Evolutionary conservation across 352 stramenopile genomes (phyloP), one percentile per base, ranked within the genome.

Genomic region (Globisporangium recalcitrans): DNA sequence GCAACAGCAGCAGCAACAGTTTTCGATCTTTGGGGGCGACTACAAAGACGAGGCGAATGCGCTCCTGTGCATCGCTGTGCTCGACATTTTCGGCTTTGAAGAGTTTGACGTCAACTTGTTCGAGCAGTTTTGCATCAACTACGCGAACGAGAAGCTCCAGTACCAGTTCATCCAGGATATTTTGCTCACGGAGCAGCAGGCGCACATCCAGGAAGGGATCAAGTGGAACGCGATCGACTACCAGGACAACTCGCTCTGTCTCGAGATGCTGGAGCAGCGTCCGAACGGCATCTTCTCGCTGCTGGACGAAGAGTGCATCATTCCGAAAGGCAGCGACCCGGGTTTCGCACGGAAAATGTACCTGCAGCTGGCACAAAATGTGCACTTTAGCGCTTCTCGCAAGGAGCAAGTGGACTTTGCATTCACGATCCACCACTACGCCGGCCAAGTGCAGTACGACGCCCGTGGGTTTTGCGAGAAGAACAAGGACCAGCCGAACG

Each of bases 71-170:
- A 95, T 97, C 47, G 87, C 87, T 3, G 75, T 97, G 13, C 64
- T 97, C 26, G 89, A 97, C 70, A 96, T 97, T 36, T 97, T 97
- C 46, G 89, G 89, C 4, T 97, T 97, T 62, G 89, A 97, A 69
- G 81, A 87, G 58, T 96, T 97, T 61, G 71, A 88, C 3, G 58
- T 80, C 22, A 96, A 96, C 68, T 74, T 80, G 53, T 86, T 92
- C 44, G 82, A 91, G 46, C 84, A 93, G 54, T 85, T 92, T 29
- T 91, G 82, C 54, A 92, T 92, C 56, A 93, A 92, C 67, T 92
- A 86, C 55, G 74, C 77, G 19, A 93, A 93, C 60, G 83, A 93
- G 69, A 89, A 83, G 47, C 68, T 93, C 40, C 85, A 95, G 63
- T 88, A 85, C 53, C 78, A 93, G 61, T 95, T 93, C 61, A 90